Evolutionary conservation across 257 asterid genomes (phyloP).

Genomic region (Perilla frutescens): DNA sequence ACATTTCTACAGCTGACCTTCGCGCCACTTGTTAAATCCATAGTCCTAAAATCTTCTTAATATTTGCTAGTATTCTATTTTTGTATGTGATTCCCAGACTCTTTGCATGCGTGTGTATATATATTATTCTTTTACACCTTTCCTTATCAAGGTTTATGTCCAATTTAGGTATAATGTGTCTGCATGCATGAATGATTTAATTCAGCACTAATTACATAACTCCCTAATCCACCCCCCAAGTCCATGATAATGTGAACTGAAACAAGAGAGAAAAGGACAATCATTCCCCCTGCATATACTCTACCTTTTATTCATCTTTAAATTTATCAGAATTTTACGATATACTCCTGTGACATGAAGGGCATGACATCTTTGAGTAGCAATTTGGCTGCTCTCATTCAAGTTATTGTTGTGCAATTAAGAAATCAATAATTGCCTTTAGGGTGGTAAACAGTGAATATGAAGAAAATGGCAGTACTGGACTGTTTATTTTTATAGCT

Average conservation of each 20-base stretch:
- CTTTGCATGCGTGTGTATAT: no score
- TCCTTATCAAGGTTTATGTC: slow-evolving; percentile 20
- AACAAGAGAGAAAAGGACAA: neutral
- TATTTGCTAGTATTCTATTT: neutral
- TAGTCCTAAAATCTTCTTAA: slow-evolving; percentile 19
- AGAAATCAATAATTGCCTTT: neutral
- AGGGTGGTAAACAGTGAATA: slow-evolving; percentile 13
- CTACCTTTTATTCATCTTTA: neutral
- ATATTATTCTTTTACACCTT: neutral
- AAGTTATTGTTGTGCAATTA: neutral
- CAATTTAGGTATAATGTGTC: neutral
- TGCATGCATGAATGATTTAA: slow-evolving; percentile 13
- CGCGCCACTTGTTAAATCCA: slow-evolving; percentile 13
- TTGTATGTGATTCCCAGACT: slow-evolving; percentile 18
- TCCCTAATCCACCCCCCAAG: neutral
- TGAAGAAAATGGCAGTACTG: slow-evolving; percentile 1
- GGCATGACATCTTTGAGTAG: neutral
- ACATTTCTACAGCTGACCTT: slow-evolving; percentile 13
- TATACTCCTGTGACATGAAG: neutral
- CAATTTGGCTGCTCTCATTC: neutral
- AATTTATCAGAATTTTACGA: neutral
- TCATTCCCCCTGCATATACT: neutral
- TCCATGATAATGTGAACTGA: neutral
- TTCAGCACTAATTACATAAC: neutral
- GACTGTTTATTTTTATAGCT: neutral